phyloP scores from a whole-genome alignment of 768 basidiomycete genomes.

The Serpula lacrymans region DNA sequence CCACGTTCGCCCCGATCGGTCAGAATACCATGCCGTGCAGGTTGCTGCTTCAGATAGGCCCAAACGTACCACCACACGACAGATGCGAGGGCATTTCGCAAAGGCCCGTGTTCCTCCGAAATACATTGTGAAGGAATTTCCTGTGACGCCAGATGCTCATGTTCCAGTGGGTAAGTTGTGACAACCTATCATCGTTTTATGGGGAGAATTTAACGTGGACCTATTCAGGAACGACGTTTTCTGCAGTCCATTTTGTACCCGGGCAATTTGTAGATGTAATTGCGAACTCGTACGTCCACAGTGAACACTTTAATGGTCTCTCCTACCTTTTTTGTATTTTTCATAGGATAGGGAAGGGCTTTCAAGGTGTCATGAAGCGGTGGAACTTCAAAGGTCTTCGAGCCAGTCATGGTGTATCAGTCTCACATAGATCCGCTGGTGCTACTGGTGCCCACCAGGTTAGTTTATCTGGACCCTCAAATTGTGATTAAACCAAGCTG shows the following conservation, averaged over 20 bases:
- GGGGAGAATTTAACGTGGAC: constrained; percentile 2
- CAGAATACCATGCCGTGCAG: constrained; percentile 89
- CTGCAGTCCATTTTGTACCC: constrained; percentile 93
- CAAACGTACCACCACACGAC: constrained; percentile 65
- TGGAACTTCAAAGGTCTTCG: constrained; percentile 90
- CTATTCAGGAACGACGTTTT: constrained; percentile 74
- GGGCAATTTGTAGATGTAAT: constrained; percentile 94
- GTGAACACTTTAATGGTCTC: neutral
- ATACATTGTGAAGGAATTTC: constrained; percentile 82
- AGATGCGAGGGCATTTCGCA: constrained; percentile 87
- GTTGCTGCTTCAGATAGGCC: constrained; percentile 80
- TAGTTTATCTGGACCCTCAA: constrained; percentile 17
- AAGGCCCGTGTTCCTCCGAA: constrained; percentile 83
- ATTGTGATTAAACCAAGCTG: neutral
- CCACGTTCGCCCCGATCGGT: constrained; percentile 59
- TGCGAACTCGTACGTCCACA: constrained; percentile 74
- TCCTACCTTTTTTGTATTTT: neutral
- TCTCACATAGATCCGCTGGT: constrained; percentile 90
- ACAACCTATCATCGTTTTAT: constrained; percentile 1
- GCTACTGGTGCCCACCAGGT: constrained; percentile 96
- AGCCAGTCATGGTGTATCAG: constrained; percentile 94
- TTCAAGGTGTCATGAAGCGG: constrained; percentile 95
- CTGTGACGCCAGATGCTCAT: constrained; percentile 85
- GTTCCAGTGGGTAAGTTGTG: constrained; percentile 73
- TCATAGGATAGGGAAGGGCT: constrained; percentile 90